Evolutionary conservation across 306 rosid genomes (phyloP).

Genomic region (Erythrophleum fordii): DNA sequence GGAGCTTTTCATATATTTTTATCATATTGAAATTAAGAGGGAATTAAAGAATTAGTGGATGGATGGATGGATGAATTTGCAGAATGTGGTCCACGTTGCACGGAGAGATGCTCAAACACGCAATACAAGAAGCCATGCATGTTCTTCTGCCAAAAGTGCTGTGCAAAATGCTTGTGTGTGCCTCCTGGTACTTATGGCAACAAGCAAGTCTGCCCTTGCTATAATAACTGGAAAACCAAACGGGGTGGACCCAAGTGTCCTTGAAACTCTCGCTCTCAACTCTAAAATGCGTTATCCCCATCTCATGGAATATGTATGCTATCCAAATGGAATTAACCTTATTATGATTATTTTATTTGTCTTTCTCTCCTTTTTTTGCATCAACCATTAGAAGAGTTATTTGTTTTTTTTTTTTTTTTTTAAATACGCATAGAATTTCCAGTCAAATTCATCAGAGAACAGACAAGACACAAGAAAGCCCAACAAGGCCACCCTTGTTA

Average conservation of each 20-base stretch:
- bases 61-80: slow-evolving; percentile 20
- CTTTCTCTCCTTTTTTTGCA: background rate
- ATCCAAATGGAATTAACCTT: background rate
- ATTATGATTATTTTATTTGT: background rate
- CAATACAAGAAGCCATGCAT: slow-evolving; percentile 76
- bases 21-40: background rate
- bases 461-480: background rate
- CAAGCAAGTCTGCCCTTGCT: slow-evolving; percentile 80
- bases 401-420: background rate
- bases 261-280: slow-evolving; percentile 25
- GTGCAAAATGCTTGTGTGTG: slow-evolving; percentile 77
- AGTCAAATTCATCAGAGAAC: background rate
- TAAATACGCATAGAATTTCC: background rate
- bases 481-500: background rate
- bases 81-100: slow-evolving; percentile 71
- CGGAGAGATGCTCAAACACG: slow-evolving; percentile 68
- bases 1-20: background rate
- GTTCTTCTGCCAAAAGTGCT: slow-evolving; percentile 78
- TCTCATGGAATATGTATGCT: background rate
- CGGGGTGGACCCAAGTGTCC: slow-evolving; percentile 92
- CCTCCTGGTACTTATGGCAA: slow-evolving; percentile 83
- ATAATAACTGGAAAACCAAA: slow-evolving; percentile 85
- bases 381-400: background rate
- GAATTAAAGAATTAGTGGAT: background rate
- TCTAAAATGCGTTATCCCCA: background rate